A percentile compares a stretch with the other conserved stretches of the same genome.
Conservation (phyloP, 257 asterid genomes). For the Jasminum sambac region DNA sequence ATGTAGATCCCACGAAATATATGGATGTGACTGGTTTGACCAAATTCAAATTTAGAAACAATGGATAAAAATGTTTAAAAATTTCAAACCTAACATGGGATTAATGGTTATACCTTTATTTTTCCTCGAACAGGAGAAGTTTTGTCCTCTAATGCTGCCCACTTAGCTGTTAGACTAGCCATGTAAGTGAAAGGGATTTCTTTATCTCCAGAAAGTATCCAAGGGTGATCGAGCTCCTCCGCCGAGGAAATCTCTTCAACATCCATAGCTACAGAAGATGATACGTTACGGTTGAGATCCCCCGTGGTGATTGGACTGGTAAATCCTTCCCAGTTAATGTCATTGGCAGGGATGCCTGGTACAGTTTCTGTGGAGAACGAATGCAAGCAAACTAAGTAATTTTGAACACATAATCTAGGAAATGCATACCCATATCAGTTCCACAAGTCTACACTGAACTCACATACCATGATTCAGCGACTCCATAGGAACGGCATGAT, state of each 20-base stretch:
- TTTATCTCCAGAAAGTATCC: conserved; percentile 46
- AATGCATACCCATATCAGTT: background rate
- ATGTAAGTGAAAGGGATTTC: conserved; percentile 84
- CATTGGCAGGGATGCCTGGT: conserved; percentile 22
- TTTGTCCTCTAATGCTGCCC: conserved; percentile 40
- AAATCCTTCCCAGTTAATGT: conserved; percentile 33
- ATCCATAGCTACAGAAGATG: conserved; percentile 38
- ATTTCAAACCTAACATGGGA: too few relatives aligned
- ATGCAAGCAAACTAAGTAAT: conserved; percentile 14
- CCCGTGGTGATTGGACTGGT: conserved; percentile 25
- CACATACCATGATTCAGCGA: conserved; percentile 33
- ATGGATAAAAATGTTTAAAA: too few relatives aligned
- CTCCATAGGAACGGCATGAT: conserved; percentile 23
- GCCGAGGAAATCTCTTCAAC: conserved; percentile 46
- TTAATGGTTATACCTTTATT: conserved; percentile 59
- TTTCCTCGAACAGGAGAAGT: conserved; percentile 59
- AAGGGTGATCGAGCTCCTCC: conserved; percentile 51
- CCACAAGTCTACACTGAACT: background rate
- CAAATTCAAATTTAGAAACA: too few relatives aligned
- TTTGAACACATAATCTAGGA: background rate
- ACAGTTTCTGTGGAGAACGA: conserved; percentile 6
- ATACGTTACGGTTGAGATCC: conserved; percentile 25
- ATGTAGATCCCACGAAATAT: too few relatives aligned
- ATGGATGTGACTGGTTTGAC: too few relatives aligned
- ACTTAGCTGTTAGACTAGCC: conserved; percentile 75